Evolutionary conservation across 2,329 filamentous ascomycete species (phyloP).

Genomic region (Talaromyces sp.): DNA sequence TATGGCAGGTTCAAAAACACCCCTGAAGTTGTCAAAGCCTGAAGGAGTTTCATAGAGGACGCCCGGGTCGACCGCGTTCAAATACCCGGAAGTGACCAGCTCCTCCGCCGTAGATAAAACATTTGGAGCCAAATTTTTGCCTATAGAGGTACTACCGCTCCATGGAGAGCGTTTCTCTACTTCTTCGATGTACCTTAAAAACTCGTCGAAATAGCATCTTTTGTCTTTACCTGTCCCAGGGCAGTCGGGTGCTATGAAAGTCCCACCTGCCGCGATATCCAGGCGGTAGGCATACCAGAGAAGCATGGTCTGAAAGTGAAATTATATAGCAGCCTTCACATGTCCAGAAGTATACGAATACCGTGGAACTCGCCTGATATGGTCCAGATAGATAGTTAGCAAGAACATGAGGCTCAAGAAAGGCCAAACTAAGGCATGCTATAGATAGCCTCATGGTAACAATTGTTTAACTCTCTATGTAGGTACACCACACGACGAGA

Average conservation of each 20-base stretch:
- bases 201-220: not conserved
- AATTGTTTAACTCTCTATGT: too few relatives aligned
- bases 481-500: too few relatives aligned
- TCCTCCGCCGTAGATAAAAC: not conserved
- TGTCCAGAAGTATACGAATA: not conserved
- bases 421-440: not conserved
- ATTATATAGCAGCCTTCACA: not conserved
- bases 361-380: not conserved
- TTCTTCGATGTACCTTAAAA: not conserved
- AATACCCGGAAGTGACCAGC: not conserved
- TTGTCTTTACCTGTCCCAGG: not conserved
- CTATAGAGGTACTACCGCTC: not conserved
- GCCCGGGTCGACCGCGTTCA: not conserved
- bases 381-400: not conserved
- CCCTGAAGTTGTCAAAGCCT: not conserved
- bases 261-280: not conserved
- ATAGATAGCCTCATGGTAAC: too few relatives aligned
- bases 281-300: not conserved
- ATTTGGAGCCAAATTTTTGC: not conserved
- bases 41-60: not conserved
- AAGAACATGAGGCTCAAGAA: not conserved
- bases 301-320: not conserved
- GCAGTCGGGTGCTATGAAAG: not conserved
- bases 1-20: not conserved
- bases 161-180: not conserved